These are phyloP conservation scores for Auricularia sp. DNA, from an alignment of 768 basidiomycete species.

Conservation along the genomic window DNA sequence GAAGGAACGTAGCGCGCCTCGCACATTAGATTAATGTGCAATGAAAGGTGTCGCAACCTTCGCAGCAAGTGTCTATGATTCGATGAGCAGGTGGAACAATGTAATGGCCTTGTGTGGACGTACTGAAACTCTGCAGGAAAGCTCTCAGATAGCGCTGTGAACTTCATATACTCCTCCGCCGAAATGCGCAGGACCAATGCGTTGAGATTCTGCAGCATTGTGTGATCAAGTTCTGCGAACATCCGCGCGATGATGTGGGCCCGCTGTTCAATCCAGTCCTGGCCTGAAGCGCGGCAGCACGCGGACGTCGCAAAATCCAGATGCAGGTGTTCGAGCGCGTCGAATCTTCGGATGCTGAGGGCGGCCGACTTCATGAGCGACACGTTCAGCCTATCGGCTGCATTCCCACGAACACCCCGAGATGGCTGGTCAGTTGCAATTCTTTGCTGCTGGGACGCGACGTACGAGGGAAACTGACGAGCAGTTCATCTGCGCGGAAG, in stretches of 20 bases:
- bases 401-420: neutral
- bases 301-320: neutral
- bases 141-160: neutral
- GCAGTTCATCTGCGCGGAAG: neutral
- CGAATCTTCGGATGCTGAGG: neutral
- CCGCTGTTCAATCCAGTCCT: neutral
- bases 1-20: neutral
- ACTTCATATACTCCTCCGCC: neutral
- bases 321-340: neutral
- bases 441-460: too few species aligned
- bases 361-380: neutral
- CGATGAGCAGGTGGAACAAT: neutral
- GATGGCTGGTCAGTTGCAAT: neutral
- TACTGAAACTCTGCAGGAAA: neutral
- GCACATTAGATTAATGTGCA: neutral
- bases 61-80: neutral
- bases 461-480: neutral
- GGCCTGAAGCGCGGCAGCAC: neutral
- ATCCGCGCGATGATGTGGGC: neutral
- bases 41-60: neutral
- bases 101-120: neutral
- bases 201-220: neutral
- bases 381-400: neutral
- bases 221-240: neutral
- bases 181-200: neutral